A percentile compares a stretch with the other conserved stretches of the same genome.
These are phyloP conservation scores for Fonsecaea monophora DNA, from an alignment of 2,329 filamentous ascomycete species.

Conservation along the genomic window DNA sequence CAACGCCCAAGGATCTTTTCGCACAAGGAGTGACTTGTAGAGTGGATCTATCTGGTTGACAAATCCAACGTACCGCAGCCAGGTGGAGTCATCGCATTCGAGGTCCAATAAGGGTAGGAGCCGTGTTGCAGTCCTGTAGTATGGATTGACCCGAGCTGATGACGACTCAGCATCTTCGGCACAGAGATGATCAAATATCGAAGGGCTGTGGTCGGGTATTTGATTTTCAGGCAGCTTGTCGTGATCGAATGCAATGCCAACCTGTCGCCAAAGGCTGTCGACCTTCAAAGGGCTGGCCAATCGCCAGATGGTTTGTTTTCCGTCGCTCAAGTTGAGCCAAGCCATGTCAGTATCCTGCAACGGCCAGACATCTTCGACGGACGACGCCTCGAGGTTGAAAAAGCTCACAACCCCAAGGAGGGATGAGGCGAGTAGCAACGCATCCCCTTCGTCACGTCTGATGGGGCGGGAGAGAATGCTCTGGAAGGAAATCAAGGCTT, in stretches of 20 bases:
- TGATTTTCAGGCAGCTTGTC: not conserved
- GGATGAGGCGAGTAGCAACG: constrained; percentile 43
- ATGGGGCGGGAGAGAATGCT: constrained; percentile 24
- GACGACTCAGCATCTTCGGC: not conserved
- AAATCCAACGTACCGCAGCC: constrained; percentile 58
- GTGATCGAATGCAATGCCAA: constrained; percentile 10
- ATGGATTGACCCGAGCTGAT: constrained; percentile 42
- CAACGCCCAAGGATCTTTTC: constrained; percentile 61
- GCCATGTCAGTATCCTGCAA: constrained; percentile 60
- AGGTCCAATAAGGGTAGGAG: constrained; percentile 45
- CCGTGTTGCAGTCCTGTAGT: constrained; percentile 48
- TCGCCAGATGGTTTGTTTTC: constrained; percentile 62
- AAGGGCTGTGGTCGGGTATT: not conserved
- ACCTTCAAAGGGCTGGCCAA: constrained; percentile 57
- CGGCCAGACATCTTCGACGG: constrained; percentile 62
- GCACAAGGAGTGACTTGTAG: constrained; percentile 55
- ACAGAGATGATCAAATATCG: constrained; percentile 33
- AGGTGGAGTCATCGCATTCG: constrained; percentile 49
- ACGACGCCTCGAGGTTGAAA: constrained; percentile 48
- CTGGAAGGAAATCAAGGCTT: constrained; percentile 40
- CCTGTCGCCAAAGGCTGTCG: constrained; percentile 49
- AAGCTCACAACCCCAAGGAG: constrained; percentile 52
- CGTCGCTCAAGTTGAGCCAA: constrained; percentile 65
- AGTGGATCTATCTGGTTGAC: constrained; percentile 53
- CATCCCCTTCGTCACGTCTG: constrained; percentile 27